Base-by-base conservation (phyloP, 1,284 basidiomycete species). In the Uromyces viciae-fabae region DNA sequence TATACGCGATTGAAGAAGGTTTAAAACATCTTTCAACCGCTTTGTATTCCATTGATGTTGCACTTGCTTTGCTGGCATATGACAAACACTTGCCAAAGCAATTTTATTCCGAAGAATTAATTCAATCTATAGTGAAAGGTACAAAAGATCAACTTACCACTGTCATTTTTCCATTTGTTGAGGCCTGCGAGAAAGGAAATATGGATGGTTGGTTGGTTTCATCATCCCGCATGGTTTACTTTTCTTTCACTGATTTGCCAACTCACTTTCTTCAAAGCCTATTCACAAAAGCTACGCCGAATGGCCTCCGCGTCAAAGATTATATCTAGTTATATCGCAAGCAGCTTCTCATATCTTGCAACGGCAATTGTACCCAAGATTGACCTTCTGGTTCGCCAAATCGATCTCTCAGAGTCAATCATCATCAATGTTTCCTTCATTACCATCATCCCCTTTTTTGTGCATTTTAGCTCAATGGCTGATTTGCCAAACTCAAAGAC, bases 91-190 rank as follows among this genome's bases (percentile, higher is more conserved):
- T 80, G 5, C 77, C 77, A 17, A 80, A 80, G 49, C 84, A 94
- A 92, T 87, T 94, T 43, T 96, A 93, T 85, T 96, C 95, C 0
- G 95, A 98, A 85, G 95, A 98, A 85, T 88, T 95, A 17, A 92
- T 98, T 80, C 94, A 94, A 84, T 88, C 98, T 9, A 88, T 87
- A 52, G 88, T 91, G 0, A 88, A 94, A 82, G 54, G 74, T 36
- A 60, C 74, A 25, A 95, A 95, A 85, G 91, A 91, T 81, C 91
- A 92, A 81, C 89, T 98, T 33, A 90, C 90, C 0, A 90, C 90
- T 84, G 88, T 94, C 60, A 88, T 98, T 8, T 94, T 95, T 84
- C 94, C 94, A 0, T 93, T 95, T 83, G 90, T 96, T 5, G 94
- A 98, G 42, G 43, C 77, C 3, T 46, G 58, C 69, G 40, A 80